phyloP scores from a whole-genome alignment of 192 early-diverging fungal species.

The Backusella australiensis region DNA sequence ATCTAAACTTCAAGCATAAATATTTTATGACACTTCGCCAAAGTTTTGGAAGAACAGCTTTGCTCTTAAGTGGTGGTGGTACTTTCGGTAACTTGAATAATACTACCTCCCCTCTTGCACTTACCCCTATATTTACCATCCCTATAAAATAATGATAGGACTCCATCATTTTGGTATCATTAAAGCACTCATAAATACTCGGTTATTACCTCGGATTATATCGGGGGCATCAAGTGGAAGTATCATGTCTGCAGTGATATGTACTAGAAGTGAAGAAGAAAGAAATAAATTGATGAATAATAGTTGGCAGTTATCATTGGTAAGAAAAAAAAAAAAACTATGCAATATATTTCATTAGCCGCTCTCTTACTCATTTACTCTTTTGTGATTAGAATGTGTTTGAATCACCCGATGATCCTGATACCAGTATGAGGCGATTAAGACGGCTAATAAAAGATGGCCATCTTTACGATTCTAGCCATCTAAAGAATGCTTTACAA shows the following conservation, averaged over 20 bases:
- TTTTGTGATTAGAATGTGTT: conserved; percentile 55
- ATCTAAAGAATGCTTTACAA: conserved; percentile 56
- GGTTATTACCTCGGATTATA: conserved; percentile 80
- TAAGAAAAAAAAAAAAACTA: background rate
- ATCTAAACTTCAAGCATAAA: conserved; percentile 57
- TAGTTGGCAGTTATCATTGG: conserved; percentile 47
- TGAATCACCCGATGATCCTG: conserved; percentile 44
- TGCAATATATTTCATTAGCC: background rate
- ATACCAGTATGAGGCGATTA: conserved; percentile 46
- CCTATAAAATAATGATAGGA: conserved; percentile 34
- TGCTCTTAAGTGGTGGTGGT: conserved; percentile 87
- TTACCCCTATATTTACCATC: background rate
- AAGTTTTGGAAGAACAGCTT: conserved; percentile 82
- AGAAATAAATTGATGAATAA: conserved; percentile 55
- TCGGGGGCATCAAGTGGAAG: conserved; percentile 86
- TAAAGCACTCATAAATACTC: conserved; percentile 64
- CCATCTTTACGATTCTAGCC: conserved; percentile 61
- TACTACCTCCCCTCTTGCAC: background rate
- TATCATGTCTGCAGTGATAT: conserved; percentile 80
- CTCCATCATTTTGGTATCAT: conserved; percentile 83
- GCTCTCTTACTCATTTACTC: background rate
- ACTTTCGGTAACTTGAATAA: conserved; percentile 65
- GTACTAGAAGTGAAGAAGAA: conserved; percentile 81
- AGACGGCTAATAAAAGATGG: conserved; percentile 62
- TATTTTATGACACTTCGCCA: conserved; percentile 78